phyloP scores from a whole-genome alignment of 2,329 filamentous ascomycete species.

The Alternaria hordeiaustralica region DNA sequence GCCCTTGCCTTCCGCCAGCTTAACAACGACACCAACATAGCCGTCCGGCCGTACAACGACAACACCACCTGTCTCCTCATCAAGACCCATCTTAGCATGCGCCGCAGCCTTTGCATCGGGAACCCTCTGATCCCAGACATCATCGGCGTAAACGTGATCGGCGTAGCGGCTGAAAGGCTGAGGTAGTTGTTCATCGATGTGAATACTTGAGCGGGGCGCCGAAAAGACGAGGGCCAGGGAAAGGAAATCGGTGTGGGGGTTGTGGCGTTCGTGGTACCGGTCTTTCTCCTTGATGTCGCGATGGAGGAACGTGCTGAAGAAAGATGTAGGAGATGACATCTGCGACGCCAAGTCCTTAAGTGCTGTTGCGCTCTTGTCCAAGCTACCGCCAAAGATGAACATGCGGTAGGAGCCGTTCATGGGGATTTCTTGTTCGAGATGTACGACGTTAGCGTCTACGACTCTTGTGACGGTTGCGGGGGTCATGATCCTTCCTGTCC shows the following conservation, averaged over 20 bases:
- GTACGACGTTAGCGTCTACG: slow-evolving; percentile 86
- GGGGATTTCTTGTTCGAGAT: slow-evolving; percentile 88
- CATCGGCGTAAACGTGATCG: slow-evolving; percentile 86
- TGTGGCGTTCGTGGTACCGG: slow-evolving; percentile 77
- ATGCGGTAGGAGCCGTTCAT: slow-evolving; percentile 87
- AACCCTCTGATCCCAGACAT: slow-evolving; percentile 74
- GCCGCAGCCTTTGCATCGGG: slow-evolving; percentile 74
- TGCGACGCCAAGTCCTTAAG: slow-evolving; percentile 72
- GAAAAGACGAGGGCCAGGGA: slow-evolving; percentile 80
- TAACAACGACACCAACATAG: slow-evolving; percentile 79
- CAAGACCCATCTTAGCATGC: slow-evolving; percentile 85
- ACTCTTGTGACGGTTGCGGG: slow-evolving; percentile 85
- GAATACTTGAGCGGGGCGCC: slow-evolving; percentile 69
- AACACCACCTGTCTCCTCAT: slow-evolving; percentile 75
- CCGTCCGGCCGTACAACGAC: slow-evolving; percentile 87
- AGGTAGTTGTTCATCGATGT: slow-evolving; percentile 75
- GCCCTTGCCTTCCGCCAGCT: slow-evolving; percentile 74
- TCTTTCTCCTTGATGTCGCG: slow-evolving; percentile 60
- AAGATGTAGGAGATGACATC: slow-evolving; percentile 71
- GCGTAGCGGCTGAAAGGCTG: slow-evolving; percentile 74
- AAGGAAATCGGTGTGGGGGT: slow-evolving; percentile 84
- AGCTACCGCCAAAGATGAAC: slow-evolving; percentile 82
- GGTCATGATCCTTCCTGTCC: slow-evolving; percentile 76
- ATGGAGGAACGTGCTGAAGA: slow-evolving; percentile 72
- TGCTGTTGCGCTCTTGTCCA: slow-evolving; percentile 64